A percentile compares a stretch with the other conserved stretches of the same genome.
Conservation (phyloP, 257 asterid genomes). For the Primulina tabacum region DNA sequence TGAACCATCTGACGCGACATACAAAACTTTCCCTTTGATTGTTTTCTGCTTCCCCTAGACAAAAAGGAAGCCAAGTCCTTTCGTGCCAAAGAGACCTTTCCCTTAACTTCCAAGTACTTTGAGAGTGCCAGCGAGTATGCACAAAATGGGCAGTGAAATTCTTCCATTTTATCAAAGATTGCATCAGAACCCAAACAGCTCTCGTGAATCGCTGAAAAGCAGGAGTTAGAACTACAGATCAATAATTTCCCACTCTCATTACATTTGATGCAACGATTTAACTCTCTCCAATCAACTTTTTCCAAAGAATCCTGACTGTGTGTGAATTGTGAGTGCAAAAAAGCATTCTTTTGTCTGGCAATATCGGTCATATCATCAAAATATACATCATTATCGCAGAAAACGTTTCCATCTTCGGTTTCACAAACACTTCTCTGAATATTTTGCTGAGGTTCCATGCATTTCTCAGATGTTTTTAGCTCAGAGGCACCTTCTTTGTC, state of each 20-base stretch:
- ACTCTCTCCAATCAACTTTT: conserved; percentile 38
- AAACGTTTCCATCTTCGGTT: conserved; percentile 20
- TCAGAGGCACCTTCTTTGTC: conserved; percentile 16
- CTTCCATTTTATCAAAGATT: conserved; percentile 40
- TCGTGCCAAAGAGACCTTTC: conserved; percentile 46
- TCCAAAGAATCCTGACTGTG: conserved; percentile 46
- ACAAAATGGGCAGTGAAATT: conserved; percentile 78
- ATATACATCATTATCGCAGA: conserved; percentile 32
- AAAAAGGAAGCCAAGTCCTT: conserved; percentile 51
- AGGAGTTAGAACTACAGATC: conserved; percentile 50
- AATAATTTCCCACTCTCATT: conserved; percentile 41
- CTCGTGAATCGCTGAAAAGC: conserved; percentile 52
- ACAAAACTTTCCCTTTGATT: conserved; percentile 26
- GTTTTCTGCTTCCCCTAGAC: conserved; percentile 30
- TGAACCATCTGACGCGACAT: not conserved
- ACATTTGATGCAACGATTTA: conserved; percentile 51
- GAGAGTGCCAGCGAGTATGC: conserved; percentile 63
- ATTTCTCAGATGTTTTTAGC: conserved; percentile 16
- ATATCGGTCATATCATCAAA: conserved; percentile 42
- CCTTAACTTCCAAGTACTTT: conserved; percentile 43
- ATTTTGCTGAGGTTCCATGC: not conserved
- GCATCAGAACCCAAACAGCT: conserved; percentile 58
- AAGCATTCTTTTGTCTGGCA: conserved; percentile 39
- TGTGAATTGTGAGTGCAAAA: conserved; percentile 48
- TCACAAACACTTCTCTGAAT: conserved; percentile 4